phyloP scores from a whole-genome alignment of 2,329 filamentous ascomycete genomes.

The Orbilia blumenaviensis region DNA sequence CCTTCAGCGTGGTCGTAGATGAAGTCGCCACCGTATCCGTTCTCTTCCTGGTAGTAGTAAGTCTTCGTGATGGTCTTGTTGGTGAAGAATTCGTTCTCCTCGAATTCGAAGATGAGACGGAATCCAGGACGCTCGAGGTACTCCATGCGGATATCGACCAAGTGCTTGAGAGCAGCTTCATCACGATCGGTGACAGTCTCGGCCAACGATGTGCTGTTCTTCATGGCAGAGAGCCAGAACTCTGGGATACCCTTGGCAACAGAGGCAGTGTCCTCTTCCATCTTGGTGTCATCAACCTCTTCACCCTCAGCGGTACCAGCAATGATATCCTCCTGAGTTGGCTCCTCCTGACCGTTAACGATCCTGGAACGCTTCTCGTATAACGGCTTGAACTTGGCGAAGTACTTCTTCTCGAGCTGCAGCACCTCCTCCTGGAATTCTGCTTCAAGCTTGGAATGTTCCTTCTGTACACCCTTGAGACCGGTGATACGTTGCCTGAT shows the following conservation, averaged over 20 bases:
- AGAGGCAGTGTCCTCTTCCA: slow-evolving; percentile 64
- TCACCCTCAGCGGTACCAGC: slow-evolving; percentile 71
- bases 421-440: slow-evolving; percentile 99
- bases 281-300: slow-evolving; percentile 67
- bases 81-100: slow-evolving; percentile 93
- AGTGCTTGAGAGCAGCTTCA: slow-evolving; percentile 87
- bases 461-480: slow-evolving; percentile 97
- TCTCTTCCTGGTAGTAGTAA: slow-evolving; percentile 99
- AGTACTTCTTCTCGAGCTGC: slow-evolving; percentile 99
- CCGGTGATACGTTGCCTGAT: slow-evolving; percentile 94
- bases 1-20: slow-evolving; percentile 99
- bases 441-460: slow-evolving; percentile 96
- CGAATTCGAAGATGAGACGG: slow-evolving; percentile 96
- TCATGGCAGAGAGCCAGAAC: slow-evolving; percentile 99
- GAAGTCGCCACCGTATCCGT: slow-evolving; percentile 97
- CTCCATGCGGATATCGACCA: slow-evolving; percentile 97
- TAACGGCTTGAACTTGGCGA: slow-evolving; percentile 96
- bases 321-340: slow-evolving; percentile 84
- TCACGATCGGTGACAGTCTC: slow-evolving; percentile 99
- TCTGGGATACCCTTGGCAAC: slow-evolving; percentile 85
- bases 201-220: slow-evolving; percentile 95
- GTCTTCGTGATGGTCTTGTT: slow-evolving; percentile 98
- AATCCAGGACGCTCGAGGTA: slow-evolving; percentile 98
- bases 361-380: slow-evolving; percentile 95
- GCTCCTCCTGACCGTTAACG: slow-evolving; percentile 85